These are phyloP conservation scores for Daldinia eschscholtzii DNA, from an alignment of 2,329 filamentous ascomycete genomes.

Conservation along the genomic window DNA sequence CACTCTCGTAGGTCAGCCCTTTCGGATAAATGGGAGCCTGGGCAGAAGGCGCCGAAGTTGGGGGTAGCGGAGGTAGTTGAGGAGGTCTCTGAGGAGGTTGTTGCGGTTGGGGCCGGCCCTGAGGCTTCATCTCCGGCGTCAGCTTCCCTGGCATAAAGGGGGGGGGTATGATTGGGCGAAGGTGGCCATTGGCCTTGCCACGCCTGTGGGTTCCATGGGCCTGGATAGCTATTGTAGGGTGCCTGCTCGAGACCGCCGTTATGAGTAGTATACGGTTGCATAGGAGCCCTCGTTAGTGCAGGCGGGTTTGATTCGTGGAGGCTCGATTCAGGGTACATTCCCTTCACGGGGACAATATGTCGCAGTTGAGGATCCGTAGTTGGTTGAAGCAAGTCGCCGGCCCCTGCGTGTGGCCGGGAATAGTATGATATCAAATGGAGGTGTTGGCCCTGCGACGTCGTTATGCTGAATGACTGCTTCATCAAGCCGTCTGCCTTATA, in stretches of 20 bases:
- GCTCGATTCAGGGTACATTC: conserved; percentile 97
- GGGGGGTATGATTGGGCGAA: conserved; percentile 58
- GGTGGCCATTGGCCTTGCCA: conserved; percentile 54
- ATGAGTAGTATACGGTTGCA: conserved; percentile 62
- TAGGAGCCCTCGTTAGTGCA: conserved; percentile 81
- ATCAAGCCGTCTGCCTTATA: conserved; percentile 98
- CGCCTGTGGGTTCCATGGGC: conserved; percentile 55
- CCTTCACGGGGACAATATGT: conserved; percentile 87
- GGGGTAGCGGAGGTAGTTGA: conserved; percentile 40
- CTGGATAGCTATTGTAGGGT: conserved; percentile 53
- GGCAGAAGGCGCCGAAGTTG: conserved; percentile 30
- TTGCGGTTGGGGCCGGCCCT: conserved; percentile 41
- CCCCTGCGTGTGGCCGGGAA: conserved; percentile 80
- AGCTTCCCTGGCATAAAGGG: conserved; percentile 51
- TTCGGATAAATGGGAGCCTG: conserved; percentile 47
- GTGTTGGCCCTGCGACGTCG: conserved; percentile 87
- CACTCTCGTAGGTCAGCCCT: conserved; percentile 43
- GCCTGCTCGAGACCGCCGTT: conserved; percentile 49
- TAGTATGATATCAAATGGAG: conserved; percentile 99
- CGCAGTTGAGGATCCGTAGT: conserved; percentile 83
- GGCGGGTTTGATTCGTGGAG: conserved; percentile 87
- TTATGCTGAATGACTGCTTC: conserved; percentile 99
- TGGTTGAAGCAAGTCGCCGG: conserved; percentile 82
- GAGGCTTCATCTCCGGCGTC: conserved; percentile 50
- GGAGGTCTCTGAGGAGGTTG: conserved; percentile 41